Conservation (phyloP, 2,329 filamentous ascomycete species). For the Penicillium hesseltinei region DNA sequence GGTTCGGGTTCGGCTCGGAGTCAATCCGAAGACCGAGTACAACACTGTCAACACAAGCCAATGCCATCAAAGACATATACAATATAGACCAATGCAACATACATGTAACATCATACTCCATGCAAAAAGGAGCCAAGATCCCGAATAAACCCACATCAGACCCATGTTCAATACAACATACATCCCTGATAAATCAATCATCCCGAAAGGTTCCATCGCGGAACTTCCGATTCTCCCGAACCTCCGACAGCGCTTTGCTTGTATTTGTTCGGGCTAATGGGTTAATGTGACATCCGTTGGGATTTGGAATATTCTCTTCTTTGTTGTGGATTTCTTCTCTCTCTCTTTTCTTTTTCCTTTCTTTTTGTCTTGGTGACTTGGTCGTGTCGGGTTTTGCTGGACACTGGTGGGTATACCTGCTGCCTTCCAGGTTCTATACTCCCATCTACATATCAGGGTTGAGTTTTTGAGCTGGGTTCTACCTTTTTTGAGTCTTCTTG, state of each 20-base stretch:
- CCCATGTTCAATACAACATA: neutral
- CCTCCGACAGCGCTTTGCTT: slow-evolving; percentile 7
- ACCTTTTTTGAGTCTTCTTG: neutral
- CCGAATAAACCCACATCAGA: neutral
- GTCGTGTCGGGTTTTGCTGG: neutral
- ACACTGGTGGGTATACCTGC: neutral
- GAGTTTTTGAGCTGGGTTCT: neutral
- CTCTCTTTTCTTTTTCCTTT: neutral
- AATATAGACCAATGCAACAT: neutral
- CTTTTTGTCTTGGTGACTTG: neutral
- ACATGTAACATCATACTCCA: neutral
- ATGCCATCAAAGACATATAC: neutral
- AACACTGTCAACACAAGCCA: too few relatives aligned
- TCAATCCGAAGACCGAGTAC: neutral
- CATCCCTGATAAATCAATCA: slow-evolving; percentile 10
- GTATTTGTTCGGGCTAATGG: neutral
- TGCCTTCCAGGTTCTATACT: neutral
- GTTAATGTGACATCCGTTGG: neutral
- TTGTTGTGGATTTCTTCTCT: neutral
- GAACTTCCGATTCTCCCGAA: slow-evolving; percentile 25
- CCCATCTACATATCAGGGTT: neutral
- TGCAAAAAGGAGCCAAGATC: neutral
- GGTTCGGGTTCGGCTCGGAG: neutral
- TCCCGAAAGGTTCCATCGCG: slow-evolving; percentile 1
- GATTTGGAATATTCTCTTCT: neutral